These are phyloP conservation scores for Schoenoplectus triqueter DNA, from an alignment of 202 grass and related monocot genomes.

Conservation along the genomic window DNA sequence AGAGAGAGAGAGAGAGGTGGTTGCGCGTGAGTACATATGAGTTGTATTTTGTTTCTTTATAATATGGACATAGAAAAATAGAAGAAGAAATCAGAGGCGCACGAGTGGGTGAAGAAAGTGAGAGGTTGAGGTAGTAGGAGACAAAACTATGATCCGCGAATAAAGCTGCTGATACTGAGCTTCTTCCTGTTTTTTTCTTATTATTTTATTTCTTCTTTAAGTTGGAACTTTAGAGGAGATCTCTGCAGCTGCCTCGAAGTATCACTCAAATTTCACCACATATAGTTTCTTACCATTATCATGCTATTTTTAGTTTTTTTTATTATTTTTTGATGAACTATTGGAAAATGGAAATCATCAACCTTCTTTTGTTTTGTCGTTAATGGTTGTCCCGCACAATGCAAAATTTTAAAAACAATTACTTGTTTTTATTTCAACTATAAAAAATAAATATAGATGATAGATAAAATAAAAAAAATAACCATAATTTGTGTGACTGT, in stretches of 20 bases:
- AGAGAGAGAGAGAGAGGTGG: neutral
- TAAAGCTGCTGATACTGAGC: slow-evolving; percentile 4
- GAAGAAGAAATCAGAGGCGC: slow-evolving; percentile 11
- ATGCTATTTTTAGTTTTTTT: neutral
- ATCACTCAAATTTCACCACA: neutral
- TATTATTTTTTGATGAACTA: neutral
- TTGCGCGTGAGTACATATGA: neutral
- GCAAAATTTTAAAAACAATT: too few species aligned
- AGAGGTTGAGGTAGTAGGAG: slow-evolving; percentile 11
- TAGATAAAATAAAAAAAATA: too few species aligned
- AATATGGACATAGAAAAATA: neutral
- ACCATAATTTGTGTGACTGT: neutral
- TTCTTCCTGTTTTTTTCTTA: neutral
- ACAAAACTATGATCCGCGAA: slow-evolving; percentile 38
- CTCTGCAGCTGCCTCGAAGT: neutral
- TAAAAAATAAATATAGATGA: too few species aligned
- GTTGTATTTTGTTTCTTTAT: neutral
- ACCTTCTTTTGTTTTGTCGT: too few species aligned
- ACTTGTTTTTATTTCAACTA: too few species aligned
- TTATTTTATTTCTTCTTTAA: neutral
- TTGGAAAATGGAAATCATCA: too few species aligned
- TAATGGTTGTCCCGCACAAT: too few species aligned
- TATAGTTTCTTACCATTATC: neutral
- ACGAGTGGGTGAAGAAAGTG: slow-evolving; percentile 34
- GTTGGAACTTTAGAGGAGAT: neutral